Conservation (phyloP, 1,284 basidiomycete genomes). For the Sporisorium exsertum region DNA sequence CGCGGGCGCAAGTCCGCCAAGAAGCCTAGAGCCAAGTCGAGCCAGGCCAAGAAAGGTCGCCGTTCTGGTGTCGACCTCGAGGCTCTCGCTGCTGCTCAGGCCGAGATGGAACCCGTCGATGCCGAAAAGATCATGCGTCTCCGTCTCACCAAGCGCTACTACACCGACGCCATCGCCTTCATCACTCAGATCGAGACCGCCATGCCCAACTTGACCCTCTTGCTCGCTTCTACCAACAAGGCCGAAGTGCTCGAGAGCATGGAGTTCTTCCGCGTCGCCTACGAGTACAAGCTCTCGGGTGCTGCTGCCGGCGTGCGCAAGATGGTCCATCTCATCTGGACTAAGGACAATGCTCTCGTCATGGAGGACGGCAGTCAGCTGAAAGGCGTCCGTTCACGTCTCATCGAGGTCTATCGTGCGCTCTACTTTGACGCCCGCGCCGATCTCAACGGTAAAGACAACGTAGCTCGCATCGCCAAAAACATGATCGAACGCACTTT, state of each 20-base stretch:
- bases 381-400: slow-evolving; percentile 85
- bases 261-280: slow-evolving; percentile 89
- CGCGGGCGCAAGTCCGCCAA: slow-evolving; percentile 22
- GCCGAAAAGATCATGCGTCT: slow-evolving; percentile 74
- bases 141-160: slow-evolving; percentile 87
- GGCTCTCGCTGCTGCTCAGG: slow-evolving; percentile 56
- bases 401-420: slow-evolving; percentile 88
- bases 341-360: slow-evolving; percentile 89
- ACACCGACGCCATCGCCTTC: slow-evolving; percentile 85
- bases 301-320: slow-evolving; percentile 80
- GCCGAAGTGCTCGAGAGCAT: slow-evolving; percentile 94
- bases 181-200: slow-evolving; percentile 84
- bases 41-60: slow-evolving; percentile 62
- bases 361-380: slow-evolving; percentile 83
- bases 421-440: slow-evolving; percentile 80
- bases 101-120: slow-evolving; percentile 58
- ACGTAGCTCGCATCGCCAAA: slow-evolving; percentile 93
- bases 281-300: slow-evolving; percentile 83
- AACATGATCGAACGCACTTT: slow-evolving; percentile 81
- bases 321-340: slow-evolving; percentile 98
- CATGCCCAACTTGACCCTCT: slow-evolving; percentile 79
- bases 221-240: slow-evolving; percentile 91
- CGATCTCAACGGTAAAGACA: slow-evolving; percentile 79
- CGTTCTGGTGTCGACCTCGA: slow-evolving; percentile 70
- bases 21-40: slow-evolving; percentile 27